A percentile compares a stretch with the other conserved stretches of the same genome.
Conservation (phyloP, 345 rosid species). For the Viola odorata region DNA sequence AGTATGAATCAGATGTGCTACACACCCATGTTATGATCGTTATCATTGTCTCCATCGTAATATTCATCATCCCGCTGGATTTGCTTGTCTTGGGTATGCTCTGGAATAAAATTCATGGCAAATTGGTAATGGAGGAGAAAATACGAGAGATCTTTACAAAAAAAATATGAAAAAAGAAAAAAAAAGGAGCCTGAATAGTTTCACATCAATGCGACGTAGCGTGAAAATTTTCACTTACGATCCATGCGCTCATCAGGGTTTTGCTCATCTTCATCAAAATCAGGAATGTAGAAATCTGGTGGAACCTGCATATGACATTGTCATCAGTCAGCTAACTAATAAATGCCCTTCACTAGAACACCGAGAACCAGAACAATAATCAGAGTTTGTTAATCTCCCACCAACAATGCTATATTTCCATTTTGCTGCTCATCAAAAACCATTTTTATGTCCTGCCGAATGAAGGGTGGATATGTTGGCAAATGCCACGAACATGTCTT, state of each 20-base stretch:
- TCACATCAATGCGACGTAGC: not conserved
- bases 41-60: slow-evolving; percentile 80
- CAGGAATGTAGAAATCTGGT: slow-evolving; percentile 90
- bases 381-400: no score
- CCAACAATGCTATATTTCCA: no score
- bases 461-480: no score
- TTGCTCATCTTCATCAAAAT: slow-evolving; percentile 84
- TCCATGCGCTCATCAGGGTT: slow-evolving; percentile 81
- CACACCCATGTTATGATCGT: slow-evolving; percentile 53
- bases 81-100: slow-evolving; percentile 83
- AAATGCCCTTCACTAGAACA: no score
- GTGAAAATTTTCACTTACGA: slow-evolving; percentile 50
- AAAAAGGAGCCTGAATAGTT: no score
- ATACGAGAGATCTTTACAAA: not conserved
- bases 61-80: slow-evolving; percentile 86
- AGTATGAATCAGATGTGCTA: not conserved
- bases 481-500: no score
- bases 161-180: not conserved
- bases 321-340: not conserved
- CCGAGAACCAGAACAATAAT: no score
- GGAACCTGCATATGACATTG: slow-evolving; percentile 57
- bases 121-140: not conserved
- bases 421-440: no score
- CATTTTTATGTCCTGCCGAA: no score
- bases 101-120: slow-evolving; percentile 32